phyloP scores from a whole-genome alignment of 495 filamentous ascomycete genomes.

The Aspergillus mulundensis region DNA sequence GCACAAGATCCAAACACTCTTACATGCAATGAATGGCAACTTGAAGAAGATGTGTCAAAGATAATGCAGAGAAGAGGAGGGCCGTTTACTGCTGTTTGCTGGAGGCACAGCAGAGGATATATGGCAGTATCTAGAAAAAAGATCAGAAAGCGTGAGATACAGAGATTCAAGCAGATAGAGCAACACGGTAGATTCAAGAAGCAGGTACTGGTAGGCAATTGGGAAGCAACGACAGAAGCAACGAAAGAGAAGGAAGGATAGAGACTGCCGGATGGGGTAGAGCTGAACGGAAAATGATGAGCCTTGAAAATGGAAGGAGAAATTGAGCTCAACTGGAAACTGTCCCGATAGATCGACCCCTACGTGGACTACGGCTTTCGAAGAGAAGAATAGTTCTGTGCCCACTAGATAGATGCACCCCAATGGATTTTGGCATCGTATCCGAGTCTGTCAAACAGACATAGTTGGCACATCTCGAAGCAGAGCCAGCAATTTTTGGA shows the following conservation, averaged over 20 bases:
- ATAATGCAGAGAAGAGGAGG: conserved; percentile 17
- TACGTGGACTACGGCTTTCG: neutral
- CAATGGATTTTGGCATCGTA: too few species aligned
- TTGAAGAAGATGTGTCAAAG: conserved; percentile 21
- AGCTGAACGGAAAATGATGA: neutral
- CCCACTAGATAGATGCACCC: neutral
- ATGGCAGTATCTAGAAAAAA: conserved; percentile 26
- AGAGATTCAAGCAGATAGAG: conserved; percentile 7
- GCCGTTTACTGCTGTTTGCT: neutral
- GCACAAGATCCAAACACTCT: conserved; percentile 25
- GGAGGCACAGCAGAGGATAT: conserved; percentile 13
- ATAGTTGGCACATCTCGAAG: too few species aligned
- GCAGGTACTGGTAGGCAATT: conserved; percentile 3
- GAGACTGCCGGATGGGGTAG: conserved; percentile 5
- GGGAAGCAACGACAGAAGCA: conserved; percentile 18
- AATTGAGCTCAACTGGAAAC: neutral
- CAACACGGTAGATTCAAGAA: neutral
- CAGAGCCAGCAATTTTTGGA: too few species aligned
- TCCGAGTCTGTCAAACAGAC: too few species aligned
- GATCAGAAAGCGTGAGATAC: conserved; percentile 12
- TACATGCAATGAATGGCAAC: conserved; percentile 25
- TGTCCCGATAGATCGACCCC: neutral
- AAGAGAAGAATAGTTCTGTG: neutral
- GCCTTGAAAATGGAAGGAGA: conserved; percentile 2
- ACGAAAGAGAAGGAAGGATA: conserved; percentile 15